Base-by-base conservation (phyloP, 1,139 yeast genomes). In the Zygoascus hellenicus region DNA sequence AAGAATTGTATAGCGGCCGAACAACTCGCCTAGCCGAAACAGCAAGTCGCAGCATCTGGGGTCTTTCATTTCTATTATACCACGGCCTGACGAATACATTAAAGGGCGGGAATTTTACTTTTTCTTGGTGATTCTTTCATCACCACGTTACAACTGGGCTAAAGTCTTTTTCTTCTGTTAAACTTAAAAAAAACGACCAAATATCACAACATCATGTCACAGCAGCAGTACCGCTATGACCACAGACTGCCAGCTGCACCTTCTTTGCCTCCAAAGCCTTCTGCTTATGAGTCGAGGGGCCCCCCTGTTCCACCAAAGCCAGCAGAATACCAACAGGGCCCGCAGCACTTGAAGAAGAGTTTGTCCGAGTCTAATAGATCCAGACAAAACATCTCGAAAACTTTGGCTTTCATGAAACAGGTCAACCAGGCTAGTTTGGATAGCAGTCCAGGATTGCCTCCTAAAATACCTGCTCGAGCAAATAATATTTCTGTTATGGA, bases 201-300 rank as follows among this genome's bases (percentile, higher is more conserved):
- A 22, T 22, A 22, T 22, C 26, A 22, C 26, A 22, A 22, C 26
- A 22, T 22, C 7, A 22, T 22, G 26, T 22, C 26, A 7, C 26
- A 22, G 26, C 26, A 22, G 26, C 26, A 22, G 26, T 22, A 22
- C 26, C 7, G 7, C 26, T 7, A 22, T 22, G 26, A 32, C 7
- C 35, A 9, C n/a, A 32, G 16, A 13, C 35, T n/a, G 35, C 35
- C 16, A 11, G 10, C 9, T 5, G 38, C 52, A 3, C 58, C 58
- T 3, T 55, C 57, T 11, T 40, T 54, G 13, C 58, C 58, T 15
- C 56, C 56, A 10, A 51, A 53, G 38, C 57, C 57, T 9, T 55
- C n/a, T 19, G 31, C 30, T 11, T 26, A 29, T 10, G 33, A 14
- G 32, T 13, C 22, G 9, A 26, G 13, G 7, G 35, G 16, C 7